Evolutionary conservation across 169 alveolate genomes (phyloP).

Genomic region (Plasmodium vivax): DNA sequence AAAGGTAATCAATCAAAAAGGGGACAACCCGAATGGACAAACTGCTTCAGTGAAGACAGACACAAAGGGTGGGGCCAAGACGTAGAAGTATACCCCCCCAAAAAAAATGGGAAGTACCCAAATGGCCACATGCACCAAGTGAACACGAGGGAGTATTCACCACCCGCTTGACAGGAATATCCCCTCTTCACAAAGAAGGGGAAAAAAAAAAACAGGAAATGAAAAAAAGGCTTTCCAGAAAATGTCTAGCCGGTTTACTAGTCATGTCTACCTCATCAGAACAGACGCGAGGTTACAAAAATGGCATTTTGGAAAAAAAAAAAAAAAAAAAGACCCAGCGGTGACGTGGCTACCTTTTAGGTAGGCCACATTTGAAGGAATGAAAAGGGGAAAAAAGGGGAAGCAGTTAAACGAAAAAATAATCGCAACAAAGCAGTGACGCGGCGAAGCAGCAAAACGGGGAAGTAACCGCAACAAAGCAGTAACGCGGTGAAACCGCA

Average conservation of each 20-base stretch:
- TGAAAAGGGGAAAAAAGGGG: neutral
- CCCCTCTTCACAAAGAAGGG: neutral
- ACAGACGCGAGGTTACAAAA: neutral
- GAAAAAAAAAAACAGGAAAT: neutral
- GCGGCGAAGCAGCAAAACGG: too few relatives aligned
- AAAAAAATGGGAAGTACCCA: neutral
- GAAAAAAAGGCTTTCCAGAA: neutral
- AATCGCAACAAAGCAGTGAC: neutral
- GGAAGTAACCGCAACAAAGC: neutral
- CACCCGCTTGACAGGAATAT: neutral
- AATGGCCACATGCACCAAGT: neutral
- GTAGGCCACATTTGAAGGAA: neutral
- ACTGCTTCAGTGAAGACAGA: neutral
- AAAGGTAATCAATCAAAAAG: too few relatives aligned
- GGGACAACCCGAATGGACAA: neutral
- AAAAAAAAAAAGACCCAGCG: neutral
- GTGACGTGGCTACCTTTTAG: neutral
- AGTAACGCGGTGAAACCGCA: neutral
- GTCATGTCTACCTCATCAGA: neutral
- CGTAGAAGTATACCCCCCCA: neutral
- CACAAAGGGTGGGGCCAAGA: neutral
- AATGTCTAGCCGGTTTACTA: neutral
- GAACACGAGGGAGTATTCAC: neutral
- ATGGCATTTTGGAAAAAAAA: neutral
- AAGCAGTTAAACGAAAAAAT: neutral